Evolutionary conservation across 768 basidiomycete species (phyloP).

Genomic region (Agrocybe pediades): DNA sequence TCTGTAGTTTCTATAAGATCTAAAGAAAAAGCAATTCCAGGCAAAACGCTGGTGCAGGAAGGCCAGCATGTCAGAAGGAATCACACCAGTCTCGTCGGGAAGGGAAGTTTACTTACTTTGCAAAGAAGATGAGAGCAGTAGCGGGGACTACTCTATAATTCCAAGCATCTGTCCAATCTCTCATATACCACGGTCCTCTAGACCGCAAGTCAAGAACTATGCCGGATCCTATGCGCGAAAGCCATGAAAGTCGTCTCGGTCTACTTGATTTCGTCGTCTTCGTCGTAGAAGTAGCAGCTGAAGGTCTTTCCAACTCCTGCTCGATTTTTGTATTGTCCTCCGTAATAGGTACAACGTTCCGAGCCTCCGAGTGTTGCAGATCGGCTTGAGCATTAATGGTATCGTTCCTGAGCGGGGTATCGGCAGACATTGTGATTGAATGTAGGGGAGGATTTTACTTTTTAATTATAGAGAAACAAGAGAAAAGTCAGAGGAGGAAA

Average conservation of each 20-base stretch:
- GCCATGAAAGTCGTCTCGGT: constrained; percentile 23
- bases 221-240: constrained; percentile 51
- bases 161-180: constrained; percentile 92
- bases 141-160: constrained; percentile 90
- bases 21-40: constrained; percentile 89
- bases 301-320: constrained; percentile 11
- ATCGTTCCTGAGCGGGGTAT: neutral
- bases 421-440: neutral
- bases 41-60: constrained; percentile 59
- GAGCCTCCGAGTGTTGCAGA: neutral
- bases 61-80: neutral
- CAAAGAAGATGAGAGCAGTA: constrained; percentile 82
- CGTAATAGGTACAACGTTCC: neutral
- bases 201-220: constrained; percentile 71
- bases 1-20: constrained; percentile 91
- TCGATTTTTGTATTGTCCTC: neutral
- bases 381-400: neutral
- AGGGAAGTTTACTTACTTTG: constrained; percentile 55
- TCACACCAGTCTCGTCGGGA: neutral
- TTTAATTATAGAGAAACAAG: neutral
- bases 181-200: constrained; percentile 76
- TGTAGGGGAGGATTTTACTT: neutral
- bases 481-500: neutral
- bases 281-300: constrained; percentile 14
- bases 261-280: constrained; percentile 12